Evolutionary conservation across 495 filamentous ascomycete genomes (phyloP).

Genomic region (Trichoderma parareesei): DNA sequence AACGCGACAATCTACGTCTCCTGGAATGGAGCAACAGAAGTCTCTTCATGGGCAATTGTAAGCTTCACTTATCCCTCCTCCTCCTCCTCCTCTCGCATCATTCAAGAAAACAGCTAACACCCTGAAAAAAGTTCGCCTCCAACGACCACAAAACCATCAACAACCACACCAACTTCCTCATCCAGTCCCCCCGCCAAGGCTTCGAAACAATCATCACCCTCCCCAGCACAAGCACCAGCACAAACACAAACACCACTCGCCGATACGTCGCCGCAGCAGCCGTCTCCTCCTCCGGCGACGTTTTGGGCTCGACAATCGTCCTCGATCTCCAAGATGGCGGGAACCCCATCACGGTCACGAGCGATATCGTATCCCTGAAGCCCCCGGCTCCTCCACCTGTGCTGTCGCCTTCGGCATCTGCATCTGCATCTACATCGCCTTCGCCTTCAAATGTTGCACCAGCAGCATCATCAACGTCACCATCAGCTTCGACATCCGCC

Average conservation of each 20-base stretch:
- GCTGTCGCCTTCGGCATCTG: background rate
- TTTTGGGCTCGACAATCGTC: conserved; percentile 16
- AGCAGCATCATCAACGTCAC: too few relatives aligned
- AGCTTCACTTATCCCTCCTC: background rate
- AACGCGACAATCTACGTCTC: conserved; percentile 18
- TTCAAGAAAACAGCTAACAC: background rate
- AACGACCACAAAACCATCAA: conserved; percentile 14
- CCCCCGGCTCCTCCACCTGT: background rate
- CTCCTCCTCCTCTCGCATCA: background rate
- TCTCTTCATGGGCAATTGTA: conserved; percentile 20
- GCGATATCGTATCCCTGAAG: background rate
- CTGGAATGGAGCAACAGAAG: conserved; percentile 26
- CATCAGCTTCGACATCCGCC: background rate
- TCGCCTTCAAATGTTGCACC: background rate
- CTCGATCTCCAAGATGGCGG: conserved; percentile 15
- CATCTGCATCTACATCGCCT: background rate
- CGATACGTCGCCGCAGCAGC: conserved; percentile 17
- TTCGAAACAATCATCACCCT: conserved; percentile 22
- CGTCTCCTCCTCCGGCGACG: conserved; percentile 11
- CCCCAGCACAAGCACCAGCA: background rate
- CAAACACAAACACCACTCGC: background rate
- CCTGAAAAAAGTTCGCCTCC: conserved; percentile 6
- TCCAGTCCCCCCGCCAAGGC: conserved; percentile 11
- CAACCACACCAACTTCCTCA: conserved; percentile 6
- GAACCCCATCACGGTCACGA: background rate